Base-by-base conservation (phyloP, 768 basidiomycete species). In the Russula lepida region DNA sequence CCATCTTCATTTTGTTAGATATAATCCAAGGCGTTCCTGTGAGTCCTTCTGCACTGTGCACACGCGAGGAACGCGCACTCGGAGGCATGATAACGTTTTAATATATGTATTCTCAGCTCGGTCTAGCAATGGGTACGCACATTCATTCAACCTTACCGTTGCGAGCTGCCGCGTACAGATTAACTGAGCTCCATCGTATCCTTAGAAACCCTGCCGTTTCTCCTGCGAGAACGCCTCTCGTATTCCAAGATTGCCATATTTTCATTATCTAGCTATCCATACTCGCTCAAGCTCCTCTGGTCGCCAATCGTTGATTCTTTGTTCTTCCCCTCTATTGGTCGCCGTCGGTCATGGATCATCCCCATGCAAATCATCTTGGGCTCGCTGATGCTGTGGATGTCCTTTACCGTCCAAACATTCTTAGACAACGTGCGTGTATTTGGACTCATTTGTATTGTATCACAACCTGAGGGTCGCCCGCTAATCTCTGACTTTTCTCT, bases 341-440 rank as follows among this genome's bases (percentile, higher is more conserved):
- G 97, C 53, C 80, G 97, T 64, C 98, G 97, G 73, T 94, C 92
- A 63, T 99, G 97, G 97, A 98, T 99, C 66, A 87, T 98, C 63
- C 97, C 97, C 52, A 97, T 98, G 81, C 97, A 99, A 72, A 72
- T 87, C 33, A 82, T 92, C 66, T 88, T 98, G 56, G 97, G 92
- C 41, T 78, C 81, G 46, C 75, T 94, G 59, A 90, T 92, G 88
- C 68, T 90, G 33, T 85, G 84, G 68, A 85, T 92, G 62, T 88
- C 89, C 8, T 71, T 81, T 56, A 84, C 86, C 67, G 85, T 86
- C 12, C 81, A 92, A 69, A 80, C 79, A 65, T 76, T 92, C 66
- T 79, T 97, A 72, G 84, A 88, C 59, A 82, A 89, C 68, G 94
- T 95, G 56, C 60, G 81, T 67, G 75, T 43, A 69, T 39, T 58